These are phyloP conservation scores for Trichocladium antarcticum DNA, from an alignment of 495 filamentous ascomycete genomes.

Conservation along the genomic window DNA sequence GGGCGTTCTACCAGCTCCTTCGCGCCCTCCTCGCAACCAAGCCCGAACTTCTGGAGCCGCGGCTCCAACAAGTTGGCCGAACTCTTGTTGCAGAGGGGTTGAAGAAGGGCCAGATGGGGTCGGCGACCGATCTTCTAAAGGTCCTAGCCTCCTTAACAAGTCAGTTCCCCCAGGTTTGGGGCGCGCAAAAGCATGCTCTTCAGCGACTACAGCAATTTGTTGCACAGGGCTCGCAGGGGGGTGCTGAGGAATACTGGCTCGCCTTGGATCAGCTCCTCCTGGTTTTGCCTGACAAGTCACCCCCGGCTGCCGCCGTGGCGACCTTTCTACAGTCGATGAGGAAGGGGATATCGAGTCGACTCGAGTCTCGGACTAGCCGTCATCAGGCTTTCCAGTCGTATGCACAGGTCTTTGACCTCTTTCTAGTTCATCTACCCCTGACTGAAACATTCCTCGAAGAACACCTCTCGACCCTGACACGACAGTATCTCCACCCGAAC, in stretches of 20 bases:
- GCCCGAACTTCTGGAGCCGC: conserved; percentile 36
- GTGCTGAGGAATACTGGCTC: conserved; percentile 58
- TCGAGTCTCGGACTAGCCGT: conserved; percentile 59
- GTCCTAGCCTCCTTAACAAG: conserved; percentile 51
- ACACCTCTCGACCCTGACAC: conserved; percentile 32
- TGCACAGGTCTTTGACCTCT: conserved; percentile 43
- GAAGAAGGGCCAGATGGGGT: conserved; percentile 55
- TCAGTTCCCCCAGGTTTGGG: conserved; percentile 60
- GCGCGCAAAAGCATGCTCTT: conserved; percentile 51
- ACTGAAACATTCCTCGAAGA: conserved; percentile 33
- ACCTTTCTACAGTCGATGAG: conserved; percentile 53
- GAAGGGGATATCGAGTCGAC: conserved; percentile 56
- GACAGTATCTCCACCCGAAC: conserved; percentile 31
- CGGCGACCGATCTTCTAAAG: conserved; percentile 56
- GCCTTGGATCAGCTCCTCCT: conserved; percentile 49
- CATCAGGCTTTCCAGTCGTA: conserved; percentile 63
- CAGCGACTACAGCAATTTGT: conserved; percentile 59
- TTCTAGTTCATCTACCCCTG: conserved; percentile 30
- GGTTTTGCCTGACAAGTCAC: conserved; percentile 43
- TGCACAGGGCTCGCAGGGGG: conserved; percentile 71
- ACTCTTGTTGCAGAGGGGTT: conserved; percentile 59
- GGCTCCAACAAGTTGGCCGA: conserved; percentile 52
- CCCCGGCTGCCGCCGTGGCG: conserved; percentile 40
- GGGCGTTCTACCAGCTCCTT: conserved; percentile 57
- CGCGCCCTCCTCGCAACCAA: conserved; percentile 47